Conservation (phyloP, 192 early-diverging fungal genomes). For the Neocallimastix lanati region DNA sequence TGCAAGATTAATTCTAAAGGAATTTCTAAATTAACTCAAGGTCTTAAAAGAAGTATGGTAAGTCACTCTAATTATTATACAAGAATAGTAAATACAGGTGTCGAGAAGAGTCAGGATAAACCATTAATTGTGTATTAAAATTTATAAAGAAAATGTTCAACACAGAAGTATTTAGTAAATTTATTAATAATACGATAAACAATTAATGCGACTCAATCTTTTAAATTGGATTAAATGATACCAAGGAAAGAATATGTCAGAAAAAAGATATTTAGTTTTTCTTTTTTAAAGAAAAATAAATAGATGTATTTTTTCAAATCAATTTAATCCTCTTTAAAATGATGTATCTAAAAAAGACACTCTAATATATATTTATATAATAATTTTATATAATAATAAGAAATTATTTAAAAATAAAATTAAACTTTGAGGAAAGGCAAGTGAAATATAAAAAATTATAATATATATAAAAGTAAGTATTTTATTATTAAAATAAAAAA, state of each 20-base stretch:
- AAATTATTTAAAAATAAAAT: no score
- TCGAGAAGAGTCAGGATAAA: neutral
- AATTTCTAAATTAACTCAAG: neutral
- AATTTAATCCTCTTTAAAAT: neutral
- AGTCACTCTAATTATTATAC: neutral
- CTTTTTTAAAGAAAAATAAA: neutral
- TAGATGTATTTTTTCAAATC: neutral
- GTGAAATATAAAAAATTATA: no score
- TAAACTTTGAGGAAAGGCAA: no score
- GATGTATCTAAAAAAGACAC: neutral
- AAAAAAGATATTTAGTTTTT: neutral
- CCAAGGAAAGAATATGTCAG: neutral
- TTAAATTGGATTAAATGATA: neutral
- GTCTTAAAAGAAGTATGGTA: neutral
- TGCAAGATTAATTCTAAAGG: neutral
- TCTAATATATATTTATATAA: no score
- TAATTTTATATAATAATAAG: no score
- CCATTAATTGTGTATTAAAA: neutral
- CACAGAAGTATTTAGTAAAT: neutral
- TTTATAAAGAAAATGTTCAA: neutral
- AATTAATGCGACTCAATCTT: neutral
- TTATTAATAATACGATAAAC: neutral
- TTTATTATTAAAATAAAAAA: no score
- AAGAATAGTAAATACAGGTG: neutral
- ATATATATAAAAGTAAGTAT: no score